Evolutionary conservation across 2,329 filamentous ascomycete species (phyloP), one percentile per base, ranked within the genome.

Genomic region (Alternaria postmessia): DNA sequence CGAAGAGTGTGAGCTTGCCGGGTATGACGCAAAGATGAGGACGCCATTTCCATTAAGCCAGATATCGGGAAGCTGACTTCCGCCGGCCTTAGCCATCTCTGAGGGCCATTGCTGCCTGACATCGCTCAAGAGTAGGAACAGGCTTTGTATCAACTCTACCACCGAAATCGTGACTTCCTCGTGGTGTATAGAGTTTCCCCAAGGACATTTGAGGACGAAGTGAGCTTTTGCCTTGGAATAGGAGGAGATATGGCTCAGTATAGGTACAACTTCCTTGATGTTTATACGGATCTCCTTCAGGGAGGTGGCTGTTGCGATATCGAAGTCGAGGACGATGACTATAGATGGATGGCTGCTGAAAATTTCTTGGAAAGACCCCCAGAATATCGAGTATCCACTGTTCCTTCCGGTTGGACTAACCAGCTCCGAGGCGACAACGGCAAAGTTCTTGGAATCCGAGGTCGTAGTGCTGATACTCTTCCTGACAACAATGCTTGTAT

Each of bases 81-180:
- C 2, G 1, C 5, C 2, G 1, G 5, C 3, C 12, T 16, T 16
- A 12, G 3, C 2, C 2, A 16, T 16, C 4, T 36, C 5, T 16
- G 32, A 36, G 5, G 32, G 6, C 32, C 32, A 36, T 36, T 36
- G 32, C 5, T 16, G 32, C 6, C 6, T 36, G 6, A 36, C 1
- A 16, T 36, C 32, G 32, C 11, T 14, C 12, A 36, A 36, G 32
- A 36, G 32, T 5, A 36, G 32, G 32, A 36, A 36, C 1, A 36
- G 32, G 5, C 14, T 36, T 36, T 5, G 32, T 36, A 36, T 4
- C 6, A 36, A 36, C 12, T 36, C 32, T 36, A 1, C 14, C 32
- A 3, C 32, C 12, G 14, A 1, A 7, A 36, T 14, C 14, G 32
- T 14, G 14, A 14, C 32, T 36, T 36, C 12, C 14, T 16, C 32